phyloP scores from a whole-genome alignment of 495 filamentous ascomycete species.

The Podospora comata region DNA sequence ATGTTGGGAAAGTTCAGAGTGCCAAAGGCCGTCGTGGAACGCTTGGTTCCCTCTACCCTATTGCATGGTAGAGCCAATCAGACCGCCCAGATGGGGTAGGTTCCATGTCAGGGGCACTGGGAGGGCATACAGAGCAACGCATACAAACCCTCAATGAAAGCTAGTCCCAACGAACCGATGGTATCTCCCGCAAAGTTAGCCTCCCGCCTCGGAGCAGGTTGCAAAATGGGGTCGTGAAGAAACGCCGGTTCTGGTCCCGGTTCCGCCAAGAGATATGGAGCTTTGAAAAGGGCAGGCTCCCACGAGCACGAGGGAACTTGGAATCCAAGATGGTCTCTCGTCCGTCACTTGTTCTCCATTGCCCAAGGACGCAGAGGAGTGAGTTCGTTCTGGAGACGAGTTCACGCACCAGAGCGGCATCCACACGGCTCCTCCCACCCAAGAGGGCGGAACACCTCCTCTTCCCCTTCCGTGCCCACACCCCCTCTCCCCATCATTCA shows the following conservation, averaged over 20 bases:
- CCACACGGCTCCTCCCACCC: conserved; percentile 15
- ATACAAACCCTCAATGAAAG: neutral
- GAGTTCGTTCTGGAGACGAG: no score
- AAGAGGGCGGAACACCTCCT: neutral
- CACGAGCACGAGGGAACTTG: neutral
- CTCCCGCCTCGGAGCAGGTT: neutral
- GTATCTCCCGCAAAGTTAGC: neutral
- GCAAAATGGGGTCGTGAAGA: neutral
- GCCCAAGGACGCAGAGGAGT: no score
- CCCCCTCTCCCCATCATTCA: neutral
- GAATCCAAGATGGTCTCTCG: no score
- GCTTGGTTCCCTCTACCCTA: neutral
- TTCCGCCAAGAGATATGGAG: neutral
- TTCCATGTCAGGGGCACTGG: no score
- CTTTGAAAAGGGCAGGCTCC: neutral
- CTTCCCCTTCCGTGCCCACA: neutral
- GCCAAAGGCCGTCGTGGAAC: neutral
- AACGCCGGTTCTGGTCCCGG: neutral
- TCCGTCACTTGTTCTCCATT: neutral
- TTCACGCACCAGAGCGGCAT: conserved; percentile 10
- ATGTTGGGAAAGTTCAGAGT: neutral
- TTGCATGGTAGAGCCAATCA: neutral
- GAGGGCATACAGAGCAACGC: neutral
- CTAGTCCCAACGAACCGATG: neutral
- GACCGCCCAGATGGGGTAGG: neutral